Conservation (phyloP, 345 rosid species). For the Citropsis articulata region DNA sequence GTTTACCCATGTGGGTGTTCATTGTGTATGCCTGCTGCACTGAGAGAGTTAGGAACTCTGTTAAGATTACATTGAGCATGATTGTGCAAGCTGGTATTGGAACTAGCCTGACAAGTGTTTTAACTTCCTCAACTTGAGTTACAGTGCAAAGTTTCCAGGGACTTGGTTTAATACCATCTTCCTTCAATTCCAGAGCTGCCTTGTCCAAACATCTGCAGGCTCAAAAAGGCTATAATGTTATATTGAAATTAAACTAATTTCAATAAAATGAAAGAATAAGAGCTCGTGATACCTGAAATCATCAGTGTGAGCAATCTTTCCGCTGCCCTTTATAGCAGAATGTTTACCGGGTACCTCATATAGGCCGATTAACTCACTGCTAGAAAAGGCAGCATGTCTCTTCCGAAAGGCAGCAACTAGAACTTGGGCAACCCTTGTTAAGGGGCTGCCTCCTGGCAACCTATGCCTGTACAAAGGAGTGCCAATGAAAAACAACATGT, state of each 20-base stretch:
- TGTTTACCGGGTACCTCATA: conserved; percentile 72
- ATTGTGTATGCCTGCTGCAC: conserved; percentile 86
- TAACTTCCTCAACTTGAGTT: conserved; percentile 94
- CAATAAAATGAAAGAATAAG: conserved; percentile 1
- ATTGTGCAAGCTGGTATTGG: conserved; percentile 81
- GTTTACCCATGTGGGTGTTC: conserved; percentile 63
- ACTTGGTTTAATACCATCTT: conserved; percentile 61
- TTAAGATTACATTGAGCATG: conserved; percentile 58
- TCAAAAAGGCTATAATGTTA: not conserved
- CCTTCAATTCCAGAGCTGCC: conserved; percentile 79
- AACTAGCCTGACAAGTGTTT: conserved; percentile 67
- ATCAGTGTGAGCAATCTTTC: conserved; percentile 68
- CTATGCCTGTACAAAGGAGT: conserved; percentile 89
- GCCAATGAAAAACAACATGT: conserved; percentile 69
- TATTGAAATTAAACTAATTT: not conserved
- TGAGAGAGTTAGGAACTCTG: conserved; percentile 83
- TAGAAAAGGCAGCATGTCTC: conserved; percentile 53
- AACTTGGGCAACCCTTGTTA: conserved; percentile 87
- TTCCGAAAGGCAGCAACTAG: conserved; percentile 73
- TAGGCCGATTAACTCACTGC: conserved; percentile 70
- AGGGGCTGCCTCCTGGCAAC: conserved; percentile 95
- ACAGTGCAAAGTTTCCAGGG: conserved; percentile 93
- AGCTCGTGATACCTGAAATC: conserved; percentile 50
- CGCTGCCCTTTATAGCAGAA: conserved; percentile 78
- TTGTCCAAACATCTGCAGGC: conserved; percentile 74